Percentiles rank a stretch among this genome's conserved stretches.
These are phyloP conservation scores for Populus alba DNA, from an alignment of 345 rosid genomes.

Conservation along the genomic window DNA sequence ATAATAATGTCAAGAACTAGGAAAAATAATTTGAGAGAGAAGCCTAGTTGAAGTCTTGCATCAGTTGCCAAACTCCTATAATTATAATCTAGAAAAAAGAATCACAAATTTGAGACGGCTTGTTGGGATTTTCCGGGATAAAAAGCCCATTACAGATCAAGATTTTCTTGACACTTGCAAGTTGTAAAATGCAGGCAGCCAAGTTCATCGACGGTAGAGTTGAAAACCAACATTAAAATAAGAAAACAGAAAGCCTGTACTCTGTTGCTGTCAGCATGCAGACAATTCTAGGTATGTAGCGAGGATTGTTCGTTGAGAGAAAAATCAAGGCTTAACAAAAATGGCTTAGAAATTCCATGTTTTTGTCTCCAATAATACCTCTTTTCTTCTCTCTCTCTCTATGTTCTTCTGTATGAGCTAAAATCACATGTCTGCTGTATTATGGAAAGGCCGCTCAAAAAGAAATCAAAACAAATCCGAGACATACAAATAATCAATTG, in stretches of 20 bases:
- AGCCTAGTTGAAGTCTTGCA: neutral
- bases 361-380: neutral
- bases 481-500: neutral
- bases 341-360: neutral
- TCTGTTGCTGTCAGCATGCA: too few species aligned
- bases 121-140: neutral
- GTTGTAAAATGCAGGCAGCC: neutral
- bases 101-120: neutral
- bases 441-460: too few species aligned
- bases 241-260: neutral
- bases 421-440: neutral
- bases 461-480: neutral
- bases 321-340: neutral
- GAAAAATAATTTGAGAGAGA: neutral
- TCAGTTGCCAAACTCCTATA: neutral
- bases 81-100: neutral
- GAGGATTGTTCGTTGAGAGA: neutral
- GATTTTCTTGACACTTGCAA: neutral
- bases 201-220: neutral
- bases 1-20: neutral
- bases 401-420: neutral
- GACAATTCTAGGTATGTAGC: neutral
- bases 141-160: too few species aligned
- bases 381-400: neutral
- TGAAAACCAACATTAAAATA: too few species aligned